Evolutionary conservation across 2,329 filamentous ascomycete genomes (phyloP).

Genomic region (Nakataea oryzae): DNA sequence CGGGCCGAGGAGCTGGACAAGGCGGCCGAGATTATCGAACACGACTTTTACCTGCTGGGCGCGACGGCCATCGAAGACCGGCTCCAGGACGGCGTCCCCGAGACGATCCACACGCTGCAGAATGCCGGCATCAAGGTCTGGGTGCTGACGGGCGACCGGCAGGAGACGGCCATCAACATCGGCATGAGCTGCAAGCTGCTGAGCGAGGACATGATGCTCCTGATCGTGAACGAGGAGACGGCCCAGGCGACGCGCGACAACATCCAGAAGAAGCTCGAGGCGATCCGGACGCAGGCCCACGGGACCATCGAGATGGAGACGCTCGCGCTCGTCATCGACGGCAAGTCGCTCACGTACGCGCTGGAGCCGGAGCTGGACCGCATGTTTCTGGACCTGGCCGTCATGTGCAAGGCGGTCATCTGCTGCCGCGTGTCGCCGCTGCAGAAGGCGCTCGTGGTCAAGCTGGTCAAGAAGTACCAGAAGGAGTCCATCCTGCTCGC

Average conservation of each 20-base stretch:
- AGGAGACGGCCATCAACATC: slow-evolving; percentile 99
- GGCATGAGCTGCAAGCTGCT: slow-evolving; percentile 99
- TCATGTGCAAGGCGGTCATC: slow-evolving; percentile 98
- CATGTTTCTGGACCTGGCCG: slow-evolving; percentile 80
- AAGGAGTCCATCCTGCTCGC: slow-evolving; percentile 85
- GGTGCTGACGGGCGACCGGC: slow-evolving; percentile 94
- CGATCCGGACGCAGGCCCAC: slow-evolving; percentile 73
- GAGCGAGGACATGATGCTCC: slow-evolving; percentile 94
- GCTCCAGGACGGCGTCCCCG: slow-evolving; percentile 91
- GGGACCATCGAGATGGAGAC: slow-evolving; percentile 72
- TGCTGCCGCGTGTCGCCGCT: slow-evolving; percentile 95
- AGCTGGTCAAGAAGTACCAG: slow-evolving; percentile 88
- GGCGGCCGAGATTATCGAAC: slow-evolving; percentile 90
- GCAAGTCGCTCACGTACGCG: slow-evolving; percentile 87
- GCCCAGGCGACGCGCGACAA: slow-evolving; percentile 75
- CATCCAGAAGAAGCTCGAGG: slow-evolving; percentile 84
- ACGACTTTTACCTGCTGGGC: slow-evolving; percentile 80
- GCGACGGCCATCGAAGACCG: slow-evolving; percentile 97
- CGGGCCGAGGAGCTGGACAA: slow-evolving; percentile 94
- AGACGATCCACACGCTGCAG: slow-evolving; percentile 95
- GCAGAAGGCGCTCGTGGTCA: slow-evolving; percentile 95
- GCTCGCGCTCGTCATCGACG: slow-evolving; percentile 87
- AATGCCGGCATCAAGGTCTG: slow-evolving; percentile 97
- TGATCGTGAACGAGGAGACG: slow-evolving; percentile 90
- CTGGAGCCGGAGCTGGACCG: slow-evolving; percentile 92